Evolutionary conservation across 306 rosid species (phyloP), one percentile per base, ranked within the genome.

Genomic region (Inga leiocalycina): DNA sequence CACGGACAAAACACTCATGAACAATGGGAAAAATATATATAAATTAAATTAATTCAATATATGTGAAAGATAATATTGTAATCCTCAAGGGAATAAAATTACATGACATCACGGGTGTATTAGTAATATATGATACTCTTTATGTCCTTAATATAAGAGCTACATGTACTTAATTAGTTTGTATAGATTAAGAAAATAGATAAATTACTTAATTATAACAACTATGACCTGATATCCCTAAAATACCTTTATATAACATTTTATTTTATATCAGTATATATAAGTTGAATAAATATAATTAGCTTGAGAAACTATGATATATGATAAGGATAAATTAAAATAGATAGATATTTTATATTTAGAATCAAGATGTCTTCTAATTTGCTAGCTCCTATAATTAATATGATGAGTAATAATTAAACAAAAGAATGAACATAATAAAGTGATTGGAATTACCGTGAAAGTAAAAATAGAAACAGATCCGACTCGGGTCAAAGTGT

Each of bases 401-500:
- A 16, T 17, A 51, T 16, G 20, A 16, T 17, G 59, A 52, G 62
- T 54, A 54, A 2, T 5, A 57, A 57, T 20, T n/a, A 57, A 57
- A 57, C 2, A 2, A 9, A 57, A 20, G 4, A 56, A 56, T 2
- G 3, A 56, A 20, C 13, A 56, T 20, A 11, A 10, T 46, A 12
- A 46, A 46, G 19, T 19, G 24, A 51, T 51, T 56, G 6, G 8
- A 57, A 8, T 70, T 70, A 96, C 99, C 93, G 89, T 82, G 16
- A 92, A 88, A 49, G 91, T 77, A 39, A 96, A 90, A 4, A 66
- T 88, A 44, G 99, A 96, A 72, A 96, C 86, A 76, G 91, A 93
- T 17, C 80, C 89, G 2, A 86, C 80, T 84, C 94, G 85, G 2
- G 75, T 71, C 22, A 89, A 0, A 7, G 83, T 88, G 77, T 91